These are phyloP conservation scores for Neostapfia colusana DNA, from an alignment of 176 grass and related monocot genomes.

Conservation along the genomic window DNA sequence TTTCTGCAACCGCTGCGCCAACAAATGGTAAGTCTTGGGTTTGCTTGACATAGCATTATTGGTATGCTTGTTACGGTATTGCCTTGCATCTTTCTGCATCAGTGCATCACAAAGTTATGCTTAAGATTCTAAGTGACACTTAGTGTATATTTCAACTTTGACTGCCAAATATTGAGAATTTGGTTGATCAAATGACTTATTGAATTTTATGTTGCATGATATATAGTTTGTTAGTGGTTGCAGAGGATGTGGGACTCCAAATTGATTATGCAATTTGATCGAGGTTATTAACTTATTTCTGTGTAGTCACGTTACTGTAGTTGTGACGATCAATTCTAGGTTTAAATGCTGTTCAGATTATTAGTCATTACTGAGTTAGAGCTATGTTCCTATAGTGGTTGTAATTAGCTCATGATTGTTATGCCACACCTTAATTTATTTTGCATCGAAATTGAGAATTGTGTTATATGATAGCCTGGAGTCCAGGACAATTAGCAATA, in stretches of 20 bases:
- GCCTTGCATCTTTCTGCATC: conserved; percentile 1
- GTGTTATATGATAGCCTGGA: background rate
- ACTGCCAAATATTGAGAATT: background rate
- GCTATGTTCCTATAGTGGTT: background rate
- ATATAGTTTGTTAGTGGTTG: background rate
- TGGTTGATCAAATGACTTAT: background rate
- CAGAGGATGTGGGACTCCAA: background rate
- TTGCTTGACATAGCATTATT: background rate
- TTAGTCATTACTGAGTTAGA: background rate
- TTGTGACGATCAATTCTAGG: background rate
- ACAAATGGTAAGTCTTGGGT: conserved; percentile 56
- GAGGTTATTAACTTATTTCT: too few species aligned
- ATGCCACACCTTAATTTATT: background rate
- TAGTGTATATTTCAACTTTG: too few species aligned
- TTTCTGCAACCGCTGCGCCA: conserved; percentile 86
- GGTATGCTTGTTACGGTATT: background rate
- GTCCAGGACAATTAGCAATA: background rate
- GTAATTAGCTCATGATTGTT: background rate
- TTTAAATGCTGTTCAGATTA: conserved; percentile 3
- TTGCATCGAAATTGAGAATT: background rate
- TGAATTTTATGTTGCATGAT: background rate
- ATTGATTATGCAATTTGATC: too few species aligned
- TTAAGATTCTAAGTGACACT: too few species aligned
- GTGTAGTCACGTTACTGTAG: background rate
- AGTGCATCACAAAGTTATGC: conserved; percentile 1